These are phyloP conservation scores for Crassisporium funariophilum DNA, from an alignment of 768 basidiomycete species.

Conservation along the genomic window DNA sequence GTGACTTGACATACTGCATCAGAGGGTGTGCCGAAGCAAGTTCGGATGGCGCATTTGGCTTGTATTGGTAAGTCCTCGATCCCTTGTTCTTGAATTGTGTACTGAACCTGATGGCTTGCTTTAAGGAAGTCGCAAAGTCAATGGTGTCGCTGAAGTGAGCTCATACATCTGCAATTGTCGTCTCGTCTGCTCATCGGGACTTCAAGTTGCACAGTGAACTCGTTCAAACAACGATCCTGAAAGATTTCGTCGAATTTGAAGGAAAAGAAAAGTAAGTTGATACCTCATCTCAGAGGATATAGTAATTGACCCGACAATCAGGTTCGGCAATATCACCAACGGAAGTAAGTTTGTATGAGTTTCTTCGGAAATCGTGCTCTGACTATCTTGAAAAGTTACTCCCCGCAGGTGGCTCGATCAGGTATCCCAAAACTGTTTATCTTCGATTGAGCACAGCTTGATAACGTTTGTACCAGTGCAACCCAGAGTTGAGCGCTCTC, in stretches of 20 bases:
- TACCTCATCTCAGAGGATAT: background rate
- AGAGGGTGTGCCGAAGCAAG: constrained; percentile 86
- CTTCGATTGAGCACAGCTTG: background rate
- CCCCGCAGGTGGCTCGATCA: constrained; percentile 93
- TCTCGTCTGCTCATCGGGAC: background rate
- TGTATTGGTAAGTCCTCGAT: constrained; percentile 58
- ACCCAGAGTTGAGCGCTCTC: constrained; percentile 82
- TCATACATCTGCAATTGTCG: background rate
- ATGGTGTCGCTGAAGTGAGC: constrained; percentile 89
- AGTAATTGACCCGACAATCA: constrained; percentile 24
- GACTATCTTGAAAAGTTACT: no score
- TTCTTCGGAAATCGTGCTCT: no score
- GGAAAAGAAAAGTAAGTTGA: constrained; percentile 75
- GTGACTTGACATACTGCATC: background rate
- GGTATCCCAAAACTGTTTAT: constrained; percentile 27
- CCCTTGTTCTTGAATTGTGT: background rate
- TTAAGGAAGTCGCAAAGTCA: constrained; percentile 78
- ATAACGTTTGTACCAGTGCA: constrained; percentile 71
- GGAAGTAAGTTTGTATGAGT: constrained; percentile 62
- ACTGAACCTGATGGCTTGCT: background rate
- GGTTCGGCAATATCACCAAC: constrained; percentile 91
- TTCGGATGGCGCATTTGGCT: constrained; percentile 92
- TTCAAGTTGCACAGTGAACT: constrained; percentile 82
- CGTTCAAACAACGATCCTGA: constrained; percentile 79
- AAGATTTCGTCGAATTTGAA: constrained; percentile 93